phyloP scores from a whole-genome alignment of 306 rosid species.

The Adenanthera pavonina region DNA sequence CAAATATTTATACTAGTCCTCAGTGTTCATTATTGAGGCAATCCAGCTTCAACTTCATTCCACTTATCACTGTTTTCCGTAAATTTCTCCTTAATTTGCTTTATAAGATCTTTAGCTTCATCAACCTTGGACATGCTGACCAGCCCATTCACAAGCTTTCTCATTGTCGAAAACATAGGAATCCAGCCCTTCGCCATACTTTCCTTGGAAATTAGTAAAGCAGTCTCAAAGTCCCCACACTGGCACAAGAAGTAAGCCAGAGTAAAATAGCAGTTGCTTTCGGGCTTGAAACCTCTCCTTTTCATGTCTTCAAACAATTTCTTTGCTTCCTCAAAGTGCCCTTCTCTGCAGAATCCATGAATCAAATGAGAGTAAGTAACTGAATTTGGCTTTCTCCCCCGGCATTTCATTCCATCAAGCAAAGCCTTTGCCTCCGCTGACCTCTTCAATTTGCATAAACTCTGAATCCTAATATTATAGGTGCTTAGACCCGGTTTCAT shows the following conservation, averaged over 20 bases:
- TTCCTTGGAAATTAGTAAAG: constrained; percentile 54
- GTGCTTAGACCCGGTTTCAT: constrained; percentile 46
- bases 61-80: constrained; percentile 57
- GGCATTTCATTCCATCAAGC: constrained; percentile 62
- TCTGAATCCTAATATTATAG: constrained; percentile 72
- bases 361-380: constrained; percentile 66
- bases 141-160: constrained; percentile 73
- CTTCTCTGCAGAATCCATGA: constrained; percentile 73
- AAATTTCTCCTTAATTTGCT: constrained; percentile 68
- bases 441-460: constrained; percentile 77
- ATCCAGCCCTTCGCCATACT: constrained; percentile 75
- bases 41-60: constrained; percentile 73
- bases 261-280: constrained; percentile 56
- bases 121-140: constrained; percentile 57
- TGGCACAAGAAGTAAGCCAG: constrained; percentile 56
- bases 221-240: constrained; percentile 63
- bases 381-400: constrained; percentile 66
- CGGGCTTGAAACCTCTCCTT: constrained; percentile 54
- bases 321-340: constrained; percentile 70
- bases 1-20: constrained; percentile 12
- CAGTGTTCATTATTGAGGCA: constrained; percentile 52
- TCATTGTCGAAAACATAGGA: constrained; percentile 71
- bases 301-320: constrained; percentile 60
- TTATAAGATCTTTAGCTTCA: constrained; percentile 65
- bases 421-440: constrained; percentile 72